phyloP scores from a whole-genome alignment of 2,329 filamentous ascomycete species.

The Neospermospora avenae region DNA sequence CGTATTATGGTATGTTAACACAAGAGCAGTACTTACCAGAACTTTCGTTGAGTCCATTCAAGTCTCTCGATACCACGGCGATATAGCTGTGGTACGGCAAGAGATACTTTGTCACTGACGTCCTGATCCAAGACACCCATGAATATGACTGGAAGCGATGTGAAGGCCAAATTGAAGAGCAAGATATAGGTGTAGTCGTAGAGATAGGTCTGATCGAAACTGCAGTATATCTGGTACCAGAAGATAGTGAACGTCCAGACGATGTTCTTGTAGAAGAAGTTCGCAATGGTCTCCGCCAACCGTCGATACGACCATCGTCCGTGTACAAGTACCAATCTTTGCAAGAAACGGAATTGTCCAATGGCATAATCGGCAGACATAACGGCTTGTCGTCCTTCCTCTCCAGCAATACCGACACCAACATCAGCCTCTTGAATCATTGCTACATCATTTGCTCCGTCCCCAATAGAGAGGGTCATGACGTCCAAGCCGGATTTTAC shows the following conservation, averaged over 20 bases:
- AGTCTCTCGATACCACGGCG: constrained; percentile 90
- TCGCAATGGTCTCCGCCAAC: constrained; percentile 88
- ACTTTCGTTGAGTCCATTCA: constrained; percentile 95
- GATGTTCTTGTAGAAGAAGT: constrained; percentile 99
- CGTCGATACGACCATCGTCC: constrained; percentile 96
- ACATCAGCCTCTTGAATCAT: constrained; percentile 98
- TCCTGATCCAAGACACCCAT: constrained; percentile 98
- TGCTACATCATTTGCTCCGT: constrained; percentile 92
- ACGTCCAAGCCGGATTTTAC: constrained; percentile 94
- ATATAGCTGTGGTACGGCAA: constrained; percentile 94
- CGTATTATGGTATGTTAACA: background rate
- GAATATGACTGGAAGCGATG: constrained; percentile 87
- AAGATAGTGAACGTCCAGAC: constrained; percentile 96
- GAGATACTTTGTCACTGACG: constrained; percentile 87
- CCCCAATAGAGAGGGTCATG: constrained; percentile 91
- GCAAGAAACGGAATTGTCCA: constrained; percentile 86
- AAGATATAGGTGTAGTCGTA: constrained; percentile 98
- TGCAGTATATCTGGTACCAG: constrained; percentile 95
- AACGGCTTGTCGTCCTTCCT: constrained; percentile 86
- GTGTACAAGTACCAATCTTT: constrained; percentile 82
- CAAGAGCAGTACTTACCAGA: constrained; percentile 65
- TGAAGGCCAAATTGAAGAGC: constrained; percentile 95
- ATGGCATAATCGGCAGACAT: constrained; percentile 98
- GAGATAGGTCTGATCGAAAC: constrained; percentile 94
- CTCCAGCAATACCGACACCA: constrained; percentile 92